Base-by-base conservation (phyloP, 352 stramenopile species). In the Globisporangium apiculatum region DNA sequence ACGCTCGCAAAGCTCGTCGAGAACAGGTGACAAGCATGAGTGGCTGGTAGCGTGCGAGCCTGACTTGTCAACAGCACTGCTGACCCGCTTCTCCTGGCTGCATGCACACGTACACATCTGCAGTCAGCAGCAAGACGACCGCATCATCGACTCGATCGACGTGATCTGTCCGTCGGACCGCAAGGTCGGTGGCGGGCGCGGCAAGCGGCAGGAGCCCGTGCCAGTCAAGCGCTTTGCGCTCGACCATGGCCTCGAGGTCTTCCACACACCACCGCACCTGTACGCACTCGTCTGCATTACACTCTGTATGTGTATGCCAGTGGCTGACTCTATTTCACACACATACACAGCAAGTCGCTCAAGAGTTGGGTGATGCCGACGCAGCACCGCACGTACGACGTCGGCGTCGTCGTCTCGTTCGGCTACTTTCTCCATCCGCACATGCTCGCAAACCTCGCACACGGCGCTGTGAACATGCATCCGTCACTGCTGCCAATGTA, bases 351-450 rank as follows among this genome's bases (percentile, higher is more conserved):
- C 14, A 94, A 94, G 60, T 86, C 78, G 47, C 81, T 94, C 14
- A 90, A 89, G 66, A 68, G 72, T 14, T 94, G 82, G 84, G 59
- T 75, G 40, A 75, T 86, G 51, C 75, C 83, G 4, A 71, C 72
- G 8, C 61, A 53, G 0, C 57, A 71, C 5, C 42, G 37, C 15
- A 24, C 14, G 1, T 94, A 92, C 61, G 84, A 94, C 52, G 76
- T 96, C 7, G 86, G 83, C 7, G 84, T 96, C 2, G 86, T 96
- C 42, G 86, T 95, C n/a, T 95, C 85, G 3, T 96, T 96, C 56
- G 86, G 86, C 8, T 94, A 94, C 70, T 91, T 91, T 45, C 55
- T 93, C 52, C 79, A 93, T 58, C 74, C 78, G 48, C 79, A 91
- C 54, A 75, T 96, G 73, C 69, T 95, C 9, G 68, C 66, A 12